Evolutionary conservation across 768 basidiomycete species (phyloP).

Genomic region (Hypsizygus marmoreus): DNA sequence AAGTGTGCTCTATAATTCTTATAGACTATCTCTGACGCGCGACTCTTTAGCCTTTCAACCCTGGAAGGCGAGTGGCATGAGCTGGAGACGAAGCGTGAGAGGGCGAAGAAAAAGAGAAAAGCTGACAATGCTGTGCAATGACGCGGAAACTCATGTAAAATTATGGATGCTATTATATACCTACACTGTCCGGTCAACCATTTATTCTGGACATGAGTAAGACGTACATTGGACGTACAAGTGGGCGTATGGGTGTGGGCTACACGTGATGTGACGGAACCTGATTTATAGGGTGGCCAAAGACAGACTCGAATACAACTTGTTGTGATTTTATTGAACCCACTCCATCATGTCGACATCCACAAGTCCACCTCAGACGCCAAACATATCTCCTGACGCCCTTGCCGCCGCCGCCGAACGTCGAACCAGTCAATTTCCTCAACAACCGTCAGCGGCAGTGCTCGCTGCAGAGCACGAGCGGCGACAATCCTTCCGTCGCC

Average conservation of each 20-base stretch:
- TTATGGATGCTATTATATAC: constrained; percentile 32
- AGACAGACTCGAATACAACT: constrained; percentile 1
- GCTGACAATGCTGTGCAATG: constrained; percentile 49
- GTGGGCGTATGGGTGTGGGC: too few species aligned
- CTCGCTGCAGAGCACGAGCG: constrained; percentile 59
- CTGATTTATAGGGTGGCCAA: too few species aligned
- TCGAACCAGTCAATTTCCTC: constrained; percentile 34
- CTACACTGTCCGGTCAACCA: too few species aligned
- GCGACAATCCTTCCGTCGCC: constrained; percentile 70
- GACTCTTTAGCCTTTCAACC: constrained; percentile 59
- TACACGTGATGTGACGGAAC: too few species aligned
- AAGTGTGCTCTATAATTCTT: constrained; percentile 29
- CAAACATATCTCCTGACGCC: constrained; percentile 32
- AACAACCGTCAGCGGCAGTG: constrained; percentile 39
- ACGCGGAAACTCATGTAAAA: constrained; percentile 27
- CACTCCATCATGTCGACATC: constrained; percentile 15
- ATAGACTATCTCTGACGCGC: constrained; percentile 7
- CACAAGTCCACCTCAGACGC: constrained; percentile 4
- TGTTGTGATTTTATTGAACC: not conserved
- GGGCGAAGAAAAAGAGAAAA: constrained; percentile 78
- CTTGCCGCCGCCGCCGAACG: constrained; percentile 48
- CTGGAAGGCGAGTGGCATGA: constrained; percentile 98
- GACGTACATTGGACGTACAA: too few species aligned
- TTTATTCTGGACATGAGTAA: too few species aligned
- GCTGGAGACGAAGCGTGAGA: constrained; percentile 90